Base-by-base conservation (phyloP, 2,329 filamentous ascomycete species). In the Alternaria sp. region DNA sequence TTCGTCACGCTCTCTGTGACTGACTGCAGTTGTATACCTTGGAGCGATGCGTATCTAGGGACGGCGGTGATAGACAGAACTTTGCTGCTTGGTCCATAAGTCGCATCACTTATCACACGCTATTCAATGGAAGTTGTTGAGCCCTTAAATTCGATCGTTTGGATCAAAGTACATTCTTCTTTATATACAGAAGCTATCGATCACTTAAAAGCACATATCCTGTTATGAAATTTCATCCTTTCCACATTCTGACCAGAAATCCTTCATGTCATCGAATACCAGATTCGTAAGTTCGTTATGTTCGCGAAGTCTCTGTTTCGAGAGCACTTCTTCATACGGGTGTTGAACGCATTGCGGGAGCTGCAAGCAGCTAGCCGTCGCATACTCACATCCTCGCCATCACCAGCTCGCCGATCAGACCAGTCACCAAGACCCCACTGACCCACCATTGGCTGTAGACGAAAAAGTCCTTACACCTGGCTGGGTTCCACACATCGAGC, bases 381-480 rank as follows among this genome's bases (percentile, higher is more conserved):
- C 49, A 37, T 15, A 33, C n/a, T 59, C 20, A 54, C 14, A 25
- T 45, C 15, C 45, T 55, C 15, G 49, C 41, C 57, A 60, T 60
- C 41, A 60, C 3, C 26, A 60, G 28, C 26, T 60, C 49, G 20
- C 33, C 57, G 18, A 60, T 14, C n/a, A 55, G 46, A 26, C 57
- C 49, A 8, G n/a, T 55, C 11, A 55, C 37, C 49, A 60, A 14
- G 12, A 60, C 49, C 11, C 57, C 57, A 47, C 49, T 60, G n/a
- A 55, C 57, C 57, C 57, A 60, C 57, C 49, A 60, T 28, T 60
- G 57, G 12, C 57, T 26, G 15, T 60, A 26, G 9, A 60, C 57
- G 21, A 60, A 60, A 6, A 60, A 60, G 25, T 60, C 49, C 41
- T 26, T 60, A 20, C 57, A 55, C 12, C 15, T 45, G 15, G 41